Evolutionary conservation across 441 rosid genomes (phyloP), one percentile per base, ranked within the genome.

Genomic region (Erysimum pusillum): DNA sequence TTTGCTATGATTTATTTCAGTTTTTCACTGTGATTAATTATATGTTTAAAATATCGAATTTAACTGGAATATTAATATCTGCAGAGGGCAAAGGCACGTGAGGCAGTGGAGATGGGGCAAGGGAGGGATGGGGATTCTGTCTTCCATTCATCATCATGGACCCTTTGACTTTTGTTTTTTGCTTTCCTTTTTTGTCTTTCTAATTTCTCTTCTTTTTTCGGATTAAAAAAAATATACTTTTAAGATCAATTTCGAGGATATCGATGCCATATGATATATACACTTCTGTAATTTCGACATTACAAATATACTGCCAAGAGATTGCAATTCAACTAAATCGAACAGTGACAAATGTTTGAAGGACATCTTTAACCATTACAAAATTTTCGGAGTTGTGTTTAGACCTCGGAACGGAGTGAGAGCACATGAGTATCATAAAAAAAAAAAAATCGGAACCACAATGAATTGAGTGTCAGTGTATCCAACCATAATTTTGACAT

Each of bases 1-100:
- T 51, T 20, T 41, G 4, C 3, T 11, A n/a, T 48, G 49, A 61
- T n/a, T 36, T 13, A 38, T 39, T 56, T n/a, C n/a, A n/a, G n/a
- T n/a, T n/a, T n/a, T n/a, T n/a, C n/a, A n/a, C n/a, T n/a, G n/a
- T 58, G 69, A 57, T 62, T 62, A 53, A 25, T 17, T 63, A 42
- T 5, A 11, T 17, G 22, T 9, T 5, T 7, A 11, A 34, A 67
- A 35, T 18, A 14, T 1, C 56, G 31, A 25, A 62, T 48, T 15
- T 15, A 48, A 48, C 17, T 6, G 66, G 48, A 53, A 54, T 64
- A 44, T 17, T 31, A 73, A 17, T 66, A 5, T 15, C 0, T 58
- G 63, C 81, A 91, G 95, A 90, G 80, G 83, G 86, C 82, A 71
- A 89, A 85, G 80, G 87, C 81, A 81, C 69, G 86, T 57, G 88